Conservation (phyloP, 345 rosid species). For the Eucalyptus cloeziana region DNA sequence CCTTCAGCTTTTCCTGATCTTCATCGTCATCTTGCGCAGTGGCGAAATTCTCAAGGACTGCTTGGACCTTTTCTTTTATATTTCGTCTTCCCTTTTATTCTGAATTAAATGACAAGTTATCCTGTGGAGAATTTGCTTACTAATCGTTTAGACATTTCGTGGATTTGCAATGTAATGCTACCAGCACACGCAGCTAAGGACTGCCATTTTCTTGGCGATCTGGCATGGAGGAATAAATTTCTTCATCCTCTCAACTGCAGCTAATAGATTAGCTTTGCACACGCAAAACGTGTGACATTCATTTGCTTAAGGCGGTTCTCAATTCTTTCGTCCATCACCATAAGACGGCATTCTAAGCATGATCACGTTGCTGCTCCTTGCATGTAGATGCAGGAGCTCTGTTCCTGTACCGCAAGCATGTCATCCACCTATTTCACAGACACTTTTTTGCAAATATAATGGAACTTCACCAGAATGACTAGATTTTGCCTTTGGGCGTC, state of each 20-base stretch:
- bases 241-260: not conserved
- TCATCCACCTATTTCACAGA: accelerated
- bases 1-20: accelerated
- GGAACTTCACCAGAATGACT: not conserved
- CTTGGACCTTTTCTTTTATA: not conserved
- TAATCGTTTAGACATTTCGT: accelerated
- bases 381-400: accelerated
- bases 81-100: not conserved
- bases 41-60: not conserved
- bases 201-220: accelerated
- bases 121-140: accelerated
- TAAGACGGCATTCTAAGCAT: not conserved
- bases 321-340: not conserved
- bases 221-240: not conserved
- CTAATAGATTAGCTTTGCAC: not conserved
- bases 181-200: not conserved
- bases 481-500: accelerated
- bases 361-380: accelerated
- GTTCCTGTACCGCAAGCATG: not conserved
- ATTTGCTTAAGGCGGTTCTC: accelerated
- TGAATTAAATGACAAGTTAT: accelerated
- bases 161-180: accelerated
- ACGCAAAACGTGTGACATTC: not conserved
- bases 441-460: accelerated
- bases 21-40: not conserved